A percentile compares a stretch with the other conserved stretches of the same genome.
These are phyloP conservation scores for Wickerhamomyces strasburgensis DNA, from an alignment of 805 yeast genomes.

Conservation along the genomic window DNA sequence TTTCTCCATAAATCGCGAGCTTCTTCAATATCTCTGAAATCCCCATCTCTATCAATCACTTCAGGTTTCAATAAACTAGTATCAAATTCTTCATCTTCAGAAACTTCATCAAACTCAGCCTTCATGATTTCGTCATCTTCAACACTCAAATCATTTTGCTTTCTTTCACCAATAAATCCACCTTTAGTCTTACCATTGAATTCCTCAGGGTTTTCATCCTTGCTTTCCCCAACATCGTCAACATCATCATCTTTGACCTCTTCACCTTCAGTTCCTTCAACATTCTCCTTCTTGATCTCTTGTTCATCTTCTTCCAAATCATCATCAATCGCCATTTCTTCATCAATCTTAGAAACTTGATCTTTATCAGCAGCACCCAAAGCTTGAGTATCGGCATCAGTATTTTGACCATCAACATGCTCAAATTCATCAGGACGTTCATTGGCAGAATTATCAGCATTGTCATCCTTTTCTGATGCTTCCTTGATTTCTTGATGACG, in stretches of 20 bases:
- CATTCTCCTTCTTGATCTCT: slow-evolving; percentile 28
- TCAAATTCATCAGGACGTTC: slow-evolving; percentile 83
- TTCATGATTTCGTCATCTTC: slow-evolving; percentile 31
- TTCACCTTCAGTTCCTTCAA: slow-evolving; percentile 28
- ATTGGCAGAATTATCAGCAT: slow-evolving; percentile 47
- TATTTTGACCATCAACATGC: slow-evolving; percentile 74
- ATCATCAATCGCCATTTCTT: slow-evolving; percentile 78
- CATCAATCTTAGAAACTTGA: slow-evolving; percentile 69
- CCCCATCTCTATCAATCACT: slow-evolving; percentile 21
- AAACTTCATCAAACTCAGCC: slow-evolving; percentile 24
- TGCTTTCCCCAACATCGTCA: slow-evolving; percentile 26
- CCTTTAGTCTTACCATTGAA: slow-evolving; percentile 46
- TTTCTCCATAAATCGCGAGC: slow-evolving; percentile 78
- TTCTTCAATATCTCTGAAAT: slow-evolving; percentile 51
- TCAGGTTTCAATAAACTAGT: slow-evolving; percentile 19
- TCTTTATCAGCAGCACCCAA: slow-evolving; percentile 85
- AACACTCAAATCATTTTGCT: slow-evolving; percentile 22
- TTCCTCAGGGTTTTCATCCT: slow-evolving; percentile 36
- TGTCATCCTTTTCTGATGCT: slow-evolving; percentile 46
- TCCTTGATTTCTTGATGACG: slow-evolving; percentile 85
- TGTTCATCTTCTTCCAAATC: slow-evolving; percentile 38
- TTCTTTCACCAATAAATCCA: slow-evolving; percentile 46
- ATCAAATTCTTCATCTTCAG: slow-evolving; percentile 21
- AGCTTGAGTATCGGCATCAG: slow-evolving; percentile 83
- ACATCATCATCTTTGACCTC: slow-evolving; percentile 22